Evolutionary conservation across 2,329 filamentous ascomycete species (phyloP).

Genomic region (Ceratocystis alfenasii): DNA sequence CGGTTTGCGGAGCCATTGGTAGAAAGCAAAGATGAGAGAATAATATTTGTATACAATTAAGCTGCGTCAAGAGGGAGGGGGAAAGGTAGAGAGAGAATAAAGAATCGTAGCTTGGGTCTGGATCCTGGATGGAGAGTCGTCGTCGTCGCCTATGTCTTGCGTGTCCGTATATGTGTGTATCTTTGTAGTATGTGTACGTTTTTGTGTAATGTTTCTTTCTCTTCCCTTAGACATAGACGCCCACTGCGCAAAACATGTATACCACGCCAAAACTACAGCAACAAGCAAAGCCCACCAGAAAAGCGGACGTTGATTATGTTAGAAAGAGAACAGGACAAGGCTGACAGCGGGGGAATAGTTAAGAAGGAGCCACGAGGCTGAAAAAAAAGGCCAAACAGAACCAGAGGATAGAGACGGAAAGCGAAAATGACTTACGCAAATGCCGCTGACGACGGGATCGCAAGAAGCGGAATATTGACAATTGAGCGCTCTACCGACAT

Average conservation of each 20-base stretch:
- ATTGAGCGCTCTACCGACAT: slow-evolving; percentile 59
- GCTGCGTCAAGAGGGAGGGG: neutral
- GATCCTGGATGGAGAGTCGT: slow-evolving; percentile 24
- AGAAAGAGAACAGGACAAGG: slow-evolving; percentile 9
- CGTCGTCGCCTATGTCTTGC: slow-evolving; percentile 26
- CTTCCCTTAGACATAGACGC: slow-evolving; percentile 72
- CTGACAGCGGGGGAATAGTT: slow-evolving; percentile 21
- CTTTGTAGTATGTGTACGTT: neutral
- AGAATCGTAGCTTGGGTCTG: slow-evolving; percentile 11
- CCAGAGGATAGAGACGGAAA: neutral
- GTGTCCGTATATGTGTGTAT: slow-evolving; percentile 22
- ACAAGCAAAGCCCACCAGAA: neutral
- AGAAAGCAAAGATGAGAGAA: slow-evolving; percentile 25
- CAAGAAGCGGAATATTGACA: slow-evolving; percentile 62
- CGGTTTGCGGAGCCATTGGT: slow-evolving; percentile 23
- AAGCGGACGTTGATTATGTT: slow-evolving; percentile 24
- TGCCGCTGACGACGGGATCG: slow-evolving; percentile 74
- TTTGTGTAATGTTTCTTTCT: slow-evolving; percentile 25
- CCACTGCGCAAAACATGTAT: slow-evolving; percentile 97
- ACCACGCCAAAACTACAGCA: slow-evolving; percentile 70
- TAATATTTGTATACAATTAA: slow-evolving; percentile 3
- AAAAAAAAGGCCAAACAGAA: neutral
- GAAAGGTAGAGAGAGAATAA: slow-evolving; percentile 5
- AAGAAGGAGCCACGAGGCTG: neutral
- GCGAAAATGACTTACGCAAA: slow-evolving; percentile 58